Base-by-base conservation (phyloP, 2,329 filamentous ascomycete genomes). In the Emydomyces testavorans region DNA sequence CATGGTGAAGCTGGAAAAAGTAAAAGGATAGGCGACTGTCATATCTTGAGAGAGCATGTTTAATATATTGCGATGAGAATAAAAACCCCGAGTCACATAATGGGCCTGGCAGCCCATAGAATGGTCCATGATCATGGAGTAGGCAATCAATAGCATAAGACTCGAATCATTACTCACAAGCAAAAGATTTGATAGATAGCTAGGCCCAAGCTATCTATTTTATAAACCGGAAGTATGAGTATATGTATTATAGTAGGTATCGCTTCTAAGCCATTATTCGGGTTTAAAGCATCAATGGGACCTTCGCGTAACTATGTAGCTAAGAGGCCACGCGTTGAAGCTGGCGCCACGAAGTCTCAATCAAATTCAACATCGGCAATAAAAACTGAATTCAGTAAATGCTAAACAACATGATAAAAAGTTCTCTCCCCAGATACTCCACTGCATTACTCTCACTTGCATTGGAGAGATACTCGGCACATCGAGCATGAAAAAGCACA, bases 1-100 rank as follows among this genome's bases (percentile, higher is more conserved):
- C 37, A 52, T 48, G 36, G 41, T 46, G 31, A 32, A 43, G 36
- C n/a, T 46, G 46, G 23, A 49, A 21, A 31, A 37, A 10, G 42
- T 28, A 26, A 46, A 49, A 26, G 40, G 46, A 43, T 40, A 49
- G 38, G 50, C 31, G 20, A 37, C 18, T 24, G 35, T 41, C 16
- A 36, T 46, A 41, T 48, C 38, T 43, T 46, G 41, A 42, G 40
- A 48, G n/a, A 49, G 41, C 37, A 46, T 42, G 8, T 46, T 52
- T 31, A 45, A 52, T 49, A 43, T 46, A 48, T 44, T 23, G 28
- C 44, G 37, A 38, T 46, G 46, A 7, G 29, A 34, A 35, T 43
- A 41, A 36, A 42, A 37, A 28, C 41, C 34, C 6, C 42, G 37
- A 21, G 34, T 29, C 23, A 39, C n/a, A 46, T 35, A 43, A 21